Base-by-base conservation (phyloP, 2,329 filamentous ascomycete species). In the Diaporthe longicolla region DNA sequence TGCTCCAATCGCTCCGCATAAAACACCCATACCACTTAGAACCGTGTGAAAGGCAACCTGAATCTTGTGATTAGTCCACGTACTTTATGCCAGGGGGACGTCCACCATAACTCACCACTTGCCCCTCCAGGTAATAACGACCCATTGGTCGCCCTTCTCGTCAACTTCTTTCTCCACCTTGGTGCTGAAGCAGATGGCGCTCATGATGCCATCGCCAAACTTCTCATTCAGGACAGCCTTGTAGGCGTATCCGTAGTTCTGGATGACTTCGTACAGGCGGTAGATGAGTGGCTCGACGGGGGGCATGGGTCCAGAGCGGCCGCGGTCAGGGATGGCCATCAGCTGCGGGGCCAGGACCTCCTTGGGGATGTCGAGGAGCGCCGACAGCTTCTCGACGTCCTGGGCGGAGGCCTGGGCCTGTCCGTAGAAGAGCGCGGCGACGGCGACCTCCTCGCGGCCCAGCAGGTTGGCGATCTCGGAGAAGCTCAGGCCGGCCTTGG, bases 221-320 rank as follows among this genome's bases (percentile, higher is more conserved):
- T 98, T 98, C 89, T 98, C 96, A 78, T 98, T 98, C 83, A 98
- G 82, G 6, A 98, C 90, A 0, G 95, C 95, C 88, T 98, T 98
- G 85, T 97, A 98, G 0, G 95, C 94, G 82, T 98, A 97, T 1
- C 96, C 96, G 80, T 98, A 98, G 83, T 98, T 98, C 86, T 98
- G 95, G 76, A 98, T 93, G 81, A 98, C 93, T 87, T 98, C 96
- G 82, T 95, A 98, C 74, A 98, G 83, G 3, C 96, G 88, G 83
- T 98, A 98, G 81, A 98, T 95, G 78, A 97, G 84, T 6, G 95
- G 95, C 82, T 97, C 95, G 74, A 90, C 92, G 0, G 94, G 94
- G 0, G 94, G 94, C 94, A 97, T 95, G 73, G 95, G 93, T 1
- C 94, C 90, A 0, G 92, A 89, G 70, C 91, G 88, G 45, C 95